phyloP scores from a whole-genome alignment of 257 asterid genomes.

The Solanum dulcamara region DNA sequence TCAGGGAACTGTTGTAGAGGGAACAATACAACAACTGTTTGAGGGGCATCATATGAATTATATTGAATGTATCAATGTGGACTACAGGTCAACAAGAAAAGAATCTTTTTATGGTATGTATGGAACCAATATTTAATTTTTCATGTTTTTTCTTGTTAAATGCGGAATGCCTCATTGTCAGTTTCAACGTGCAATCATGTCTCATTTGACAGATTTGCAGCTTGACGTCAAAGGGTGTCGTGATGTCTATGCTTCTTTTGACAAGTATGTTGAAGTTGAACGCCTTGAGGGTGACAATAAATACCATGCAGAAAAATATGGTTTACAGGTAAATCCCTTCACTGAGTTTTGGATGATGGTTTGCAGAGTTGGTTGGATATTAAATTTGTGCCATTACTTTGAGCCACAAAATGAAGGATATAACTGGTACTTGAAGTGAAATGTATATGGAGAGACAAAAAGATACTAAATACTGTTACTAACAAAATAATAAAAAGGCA shows the following conservation, averaged over 20 bases:
- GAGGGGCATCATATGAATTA: conserved; percentile 92
- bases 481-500: neutral
- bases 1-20: conserved; percentile 85
- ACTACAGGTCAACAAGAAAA: conserved; percentile 72
- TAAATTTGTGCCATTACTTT: neutral
- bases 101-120: conserved; percentile 70
- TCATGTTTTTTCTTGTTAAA: neutral
- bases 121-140: neutral
- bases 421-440: neutral
- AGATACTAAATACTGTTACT: neutral
- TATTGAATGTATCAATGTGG: conserved; percentile 75
- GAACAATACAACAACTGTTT: conserved; percentile 71
- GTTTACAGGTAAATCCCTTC: conserved; percentile 50
- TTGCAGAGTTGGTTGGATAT: neutral
- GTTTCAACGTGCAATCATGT: conserved; percentile 1
- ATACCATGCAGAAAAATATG: conserved; percentile 64
- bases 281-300: conserved; percentile 77
- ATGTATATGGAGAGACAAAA: neutral
- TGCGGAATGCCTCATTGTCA: neutral
- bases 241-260: conserved; percentile 77
- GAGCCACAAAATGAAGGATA: neutral
- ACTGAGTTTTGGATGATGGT: neutral
- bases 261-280: conserved; percentile 78
- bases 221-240: conserved; percentile 76
- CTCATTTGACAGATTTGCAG: conserved; percentile 49